Base-by-base conservation (phyloP, 441 rosid genomes). In the Theobroma grandiflorum region DNA sequence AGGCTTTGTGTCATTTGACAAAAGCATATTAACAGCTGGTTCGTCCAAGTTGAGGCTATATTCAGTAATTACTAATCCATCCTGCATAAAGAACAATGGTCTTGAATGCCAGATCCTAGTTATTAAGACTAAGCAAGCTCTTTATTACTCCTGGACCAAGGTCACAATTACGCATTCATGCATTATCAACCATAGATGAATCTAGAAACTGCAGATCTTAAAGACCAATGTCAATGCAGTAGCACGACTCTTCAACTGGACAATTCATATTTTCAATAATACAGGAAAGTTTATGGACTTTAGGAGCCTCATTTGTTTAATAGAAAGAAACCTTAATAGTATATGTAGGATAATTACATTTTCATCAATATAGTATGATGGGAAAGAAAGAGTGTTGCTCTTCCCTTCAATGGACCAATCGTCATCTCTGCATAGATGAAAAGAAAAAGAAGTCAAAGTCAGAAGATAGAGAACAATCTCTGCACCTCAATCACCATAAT, bases 321-420 rank as follows among this genome's bases (percentile, higher is more conserved):
- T 52, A 45, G 49, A 55, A 40, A 77, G 71, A 81, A 79, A 73
- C 68, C 38, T 53, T 26, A 81, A 80, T 42, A 50, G 72, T n/a
- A 79, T n/a, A 35, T 61, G 50, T 75, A 78, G 80, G 81, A 82
- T 74, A 76, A 82, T 89, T 94, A 97, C 99, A 94, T 97, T 88
- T 91, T 95, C 99, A 79, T 97, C 96, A 82, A 95, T 97, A 76
- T 97, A 95, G 86, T 92, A 94, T 72, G 99, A 95, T 33, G 97
- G 99, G 83, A 94, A 92, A 68, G 99, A 90, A 66, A 90, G 86
- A 15, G 88, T 78, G 71, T 91, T 94, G 88, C 89, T 89, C 82
- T 86, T 93, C 83, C 88, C 98, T 74, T 93, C 99, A 76, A 87
- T 42, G 79, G 83, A 87, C 95, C 97, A 95, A 79, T 93, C 99